phyloP scores from a whole-genome alignment of 2,329 filamentous ascomycete species.

The Ustulina deusta region DNA sequence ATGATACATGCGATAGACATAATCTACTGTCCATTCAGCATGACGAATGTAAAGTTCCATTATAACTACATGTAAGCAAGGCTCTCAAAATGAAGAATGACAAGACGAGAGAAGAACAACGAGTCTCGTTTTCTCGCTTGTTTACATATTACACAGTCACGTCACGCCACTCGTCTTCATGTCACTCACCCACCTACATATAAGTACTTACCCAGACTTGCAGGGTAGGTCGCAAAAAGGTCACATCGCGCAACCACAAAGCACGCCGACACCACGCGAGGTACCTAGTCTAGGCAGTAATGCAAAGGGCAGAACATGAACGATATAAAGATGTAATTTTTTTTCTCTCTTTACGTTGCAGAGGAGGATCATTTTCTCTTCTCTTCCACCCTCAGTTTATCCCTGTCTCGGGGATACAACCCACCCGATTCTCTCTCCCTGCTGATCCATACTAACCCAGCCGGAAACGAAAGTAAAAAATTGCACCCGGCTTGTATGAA shows the following conservation, averaged over 20 bases:
- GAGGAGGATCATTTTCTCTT: background rate
- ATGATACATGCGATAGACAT: too few species aligned
- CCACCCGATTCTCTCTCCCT: slow-evolving; percentile 1
- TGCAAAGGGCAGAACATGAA: background rate
- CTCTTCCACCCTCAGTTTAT: background rate
- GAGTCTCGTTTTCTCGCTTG: too few species aligned
- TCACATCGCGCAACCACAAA: background rate
- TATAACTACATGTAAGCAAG: too few species aligned
- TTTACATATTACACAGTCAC: too few species aligned
- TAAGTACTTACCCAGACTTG: too few species aligned
- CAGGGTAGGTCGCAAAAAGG: too few species aligned
- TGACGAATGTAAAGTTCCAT: too few species aligned
- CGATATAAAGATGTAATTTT: background rate
- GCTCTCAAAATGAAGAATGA: too few species aligned
- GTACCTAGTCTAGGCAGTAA: background rate
- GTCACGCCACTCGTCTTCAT: too few species aligned
- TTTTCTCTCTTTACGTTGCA: slow-evolving; percentile 15
- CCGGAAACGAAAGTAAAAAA: background rate
- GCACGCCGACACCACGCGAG: background rate
- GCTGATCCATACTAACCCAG: background rate
- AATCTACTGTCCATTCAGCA: too few species aligned
- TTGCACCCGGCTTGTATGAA: slow-evolving; percentile 6
- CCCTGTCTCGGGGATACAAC: background rate
- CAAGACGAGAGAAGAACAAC: too few species aligned
- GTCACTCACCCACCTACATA: too few species aligned